Conservation (phyloP, 805 yeast genomes). For the Metschnikowia cerradonensis region DNA sequence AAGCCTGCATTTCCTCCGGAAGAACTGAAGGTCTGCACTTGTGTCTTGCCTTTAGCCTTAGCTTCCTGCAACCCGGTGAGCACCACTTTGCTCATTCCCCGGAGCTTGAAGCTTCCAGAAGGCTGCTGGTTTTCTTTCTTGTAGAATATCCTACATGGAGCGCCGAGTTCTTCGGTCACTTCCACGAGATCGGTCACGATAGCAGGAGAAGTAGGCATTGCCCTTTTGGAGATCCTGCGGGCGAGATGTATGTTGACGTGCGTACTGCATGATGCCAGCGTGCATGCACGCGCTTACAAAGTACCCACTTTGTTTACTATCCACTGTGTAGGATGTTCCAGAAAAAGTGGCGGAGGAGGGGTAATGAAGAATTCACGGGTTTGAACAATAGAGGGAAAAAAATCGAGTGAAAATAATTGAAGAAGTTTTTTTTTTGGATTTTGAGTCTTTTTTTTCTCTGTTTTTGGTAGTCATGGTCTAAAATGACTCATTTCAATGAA, state of each 20-base stretch:
- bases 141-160: conserved; percentile 40
- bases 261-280: neutral
- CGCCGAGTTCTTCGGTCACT: conserved; percentile 23
- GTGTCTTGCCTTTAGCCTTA: conserved; percentile 18
- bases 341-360: too few species aligned
- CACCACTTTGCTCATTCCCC: conserved; percentile 51
- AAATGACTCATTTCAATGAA: too few species aligned
- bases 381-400: too few species aligned
- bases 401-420: too few species aligned
- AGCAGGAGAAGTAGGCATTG: conserved; percentile 18
- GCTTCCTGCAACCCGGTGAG: conserved; percentile 27
- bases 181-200: conserved; percentile 37
- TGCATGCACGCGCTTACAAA: neutral
- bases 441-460: too few species aligned
- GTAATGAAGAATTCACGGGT: too few species aligned
- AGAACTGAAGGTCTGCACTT: conserved; percentile 43
- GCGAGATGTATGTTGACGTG: neutral
- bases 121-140: conserved; percentile 54
- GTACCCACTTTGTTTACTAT: too few species aligned
- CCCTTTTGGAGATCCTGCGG: neutral
- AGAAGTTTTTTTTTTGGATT: too few species aligned
- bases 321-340: too few species aligned
- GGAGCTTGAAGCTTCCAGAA: conserved; percentile 52
- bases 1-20: conserved; percentile 58
- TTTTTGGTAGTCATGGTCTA: too few species aligned